A percentile compares a stretch with the other conserved stretches of the same genome.
phyloP scores from a whole-genome alignment of 805 yeast species.

The Candida glaebosa region DNA sequence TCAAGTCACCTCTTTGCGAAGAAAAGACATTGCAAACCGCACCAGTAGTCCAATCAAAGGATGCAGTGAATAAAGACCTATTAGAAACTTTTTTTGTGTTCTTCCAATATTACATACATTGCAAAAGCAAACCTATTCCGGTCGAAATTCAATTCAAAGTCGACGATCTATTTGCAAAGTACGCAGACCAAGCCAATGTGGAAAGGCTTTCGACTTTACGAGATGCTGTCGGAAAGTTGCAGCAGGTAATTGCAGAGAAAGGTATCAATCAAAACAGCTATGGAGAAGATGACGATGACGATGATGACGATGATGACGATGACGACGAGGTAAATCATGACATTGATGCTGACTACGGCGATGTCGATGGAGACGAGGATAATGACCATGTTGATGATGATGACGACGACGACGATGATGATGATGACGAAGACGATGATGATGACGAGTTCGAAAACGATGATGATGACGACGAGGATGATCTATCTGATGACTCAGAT shows the following conservation, averaged over 20 bases:
- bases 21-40: conserved; percentile 6
- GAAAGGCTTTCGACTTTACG: conserved; percentile 32
- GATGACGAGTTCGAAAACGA: conserved; percentile 26
- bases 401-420: conserved; percentile 23
- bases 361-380: conserved; percentile 11
- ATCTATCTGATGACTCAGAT: conserved; percentile 12
- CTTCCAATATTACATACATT: conserved; percentile 67
- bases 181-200: conserved; percentile 25
- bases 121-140: conserved; percentile 62
- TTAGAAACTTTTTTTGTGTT: conserved; percentile 44
- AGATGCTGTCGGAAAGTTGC: conserved; percentile 43
- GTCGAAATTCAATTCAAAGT: conserved; percentile 56
- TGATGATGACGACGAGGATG: conserved; percentile 12
- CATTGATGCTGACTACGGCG: conserved; percentile 15
- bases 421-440: conserved; percentile 10
- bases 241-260: conserved; percentile 18
- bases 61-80: conserved; percentile 10
- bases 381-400: conserved; percentile 27
- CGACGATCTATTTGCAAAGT: conserved; percentile 37
- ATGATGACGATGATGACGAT: conserved; percentile 15
- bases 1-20: conserved; percentile 10
- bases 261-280: conserved; percentile 8
- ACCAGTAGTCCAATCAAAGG: conserved; percentile 5
- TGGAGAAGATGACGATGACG: conserved; percentile 14
- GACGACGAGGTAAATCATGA: conserved; percentile 12